Evolutionary conservation across 345 rosid species (phyloP).

Genomic region (Euphorbia lathyris): DNA sequence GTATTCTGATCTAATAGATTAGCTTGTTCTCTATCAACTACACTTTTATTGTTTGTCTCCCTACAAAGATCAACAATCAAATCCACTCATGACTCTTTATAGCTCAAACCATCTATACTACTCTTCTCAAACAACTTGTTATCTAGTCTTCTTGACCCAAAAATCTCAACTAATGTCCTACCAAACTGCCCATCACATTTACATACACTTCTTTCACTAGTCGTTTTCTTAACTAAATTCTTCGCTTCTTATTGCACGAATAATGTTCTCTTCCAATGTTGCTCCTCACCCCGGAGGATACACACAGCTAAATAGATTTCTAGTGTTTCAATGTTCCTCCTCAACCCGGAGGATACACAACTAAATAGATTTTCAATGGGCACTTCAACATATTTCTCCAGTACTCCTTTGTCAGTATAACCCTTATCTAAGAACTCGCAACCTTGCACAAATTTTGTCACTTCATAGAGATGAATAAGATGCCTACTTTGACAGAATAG

Average conservation of each 20-base stretch:
- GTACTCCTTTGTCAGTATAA: background rate
- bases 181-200: slow-evolving; percentile 39
- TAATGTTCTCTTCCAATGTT: slow-evolving; percentile 23
- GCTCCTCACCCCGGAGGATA: too few relatives aligned
- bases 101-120: slow-evolving; percentile 4
- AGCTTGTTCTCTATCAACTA: background rate
- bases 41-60: too few relatives aligned
- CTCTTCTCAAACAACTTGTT: slow-evolving; percentile 11
- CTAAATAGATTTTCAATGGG: slow-evolving; percentile 19
- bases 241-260: slow-evolving; percentile 33
- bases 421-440: background rate
- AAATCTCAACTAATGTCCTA: slow-evolving; percentile 28
- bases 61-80: slow-evolving; percentile 25
- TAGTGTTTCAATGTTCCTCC: slow-evolving; percentile 24
- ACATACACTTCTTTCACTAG: slow-evolving; percentile 1
- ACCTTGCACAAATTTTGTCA: slow-evolving; percentile 30
- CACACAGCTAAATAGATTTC: too few relatives aligned
- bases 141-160: slow-evolving; percentile 34
- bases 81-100: slow-evolving; percentile 28
- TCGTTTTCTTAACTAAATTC: slow-evolving; percentile 24
- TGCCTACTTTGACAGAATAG: slow-evolving; percentile 20
- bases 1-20: too few relatives aligned
- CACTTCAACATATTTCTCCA: slow-evolving; percentile 12
- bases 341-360: slow-evolving; percentile 39
- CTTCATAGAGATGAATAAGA: slow-evolving; percentile 28